Evolutionary conservation across 169 alveolate genomes (phyloP), one percentile per base, ranked within the genome.

Genomic region (Amoebophrya sp.): DNA sequence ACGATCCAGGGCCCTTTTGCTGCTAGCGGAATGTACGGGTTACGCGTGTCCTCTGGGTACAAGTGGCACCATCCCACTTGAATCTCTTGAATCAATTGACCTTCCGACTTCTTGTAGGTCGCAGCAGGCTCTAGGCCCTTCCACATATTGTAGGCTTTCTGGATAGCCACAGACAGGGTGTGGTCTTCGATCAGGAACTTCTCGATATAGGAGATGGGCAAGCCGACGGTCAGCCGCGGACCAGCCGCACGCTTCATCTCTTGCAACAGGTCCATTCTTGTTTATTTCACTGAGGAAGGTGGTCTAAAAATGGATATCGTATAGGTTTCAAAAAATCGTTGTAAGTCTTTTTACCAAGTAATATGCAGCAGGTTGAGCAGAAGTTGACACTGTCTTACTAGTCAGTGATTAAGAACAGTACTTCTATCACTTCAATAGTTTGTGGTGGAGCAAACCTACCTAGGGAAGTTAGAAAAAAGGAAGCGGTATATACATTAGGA

Each of bases 1-100:
- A 89, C 41, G n/a, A 89, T 89, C 91, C 91, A 89, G 40, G 91
- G 91, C 36, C 91, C 91, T 39, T 89, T 89, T 29, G 77, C 91
- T 29, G 77, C 91, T 29, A 89, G 40, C 40, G 91, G 91, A 0
- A 89, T 39, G 38, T 89, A 89, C 12, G 91, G 91, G 38, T 89
- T 89, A n/a, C 91, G 91, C n/a, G 91, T 89, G 41, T 89, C 91
- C 40, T 89, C 76, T 2, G 91, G 38, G 41, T 89, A 89, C 40
- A 89, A 39, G 41, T 89, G 91, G 41, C 91, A 89, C 91, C 91
- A 89, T 29, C 40, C 41, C 33, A 40, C 38, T 40, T 54, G 41
- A 1, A 89, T n/a, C 29, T 34, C 41, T 76, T n/a, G 34, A 39
- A 89, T 89, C 40, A 89, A 76, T 23, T 89, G 91, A 3, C 91